Conservation (phyloP, 805 yeast genomes). For the Barnettozyma californica region DNA sequence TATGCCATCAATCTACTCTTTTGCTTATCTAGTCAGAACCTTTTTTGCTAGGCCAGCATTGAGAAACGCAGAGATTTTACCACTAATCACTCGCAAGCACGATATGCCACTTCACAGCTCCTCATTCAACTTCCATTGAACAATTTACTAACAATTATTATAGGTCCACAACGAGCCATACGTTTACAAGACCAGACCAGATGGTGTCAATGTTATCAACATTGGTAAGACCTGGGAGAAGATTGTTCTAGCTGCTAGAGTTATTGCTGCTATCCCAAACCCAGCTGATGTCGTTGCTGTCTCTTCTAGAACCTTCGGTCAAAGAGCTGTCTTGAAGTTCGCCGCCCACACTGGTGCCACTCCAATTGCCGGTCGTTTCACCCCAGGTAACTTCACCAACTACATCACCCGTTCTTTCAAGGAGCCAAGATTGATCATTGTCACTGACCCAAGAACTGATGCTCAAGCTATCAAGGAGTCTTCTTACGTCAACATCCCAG, state of each 20-base stretch:
- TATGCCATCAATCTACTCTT: not conserved
- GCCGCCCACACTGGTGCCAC: slow-evolving; percentile 99
- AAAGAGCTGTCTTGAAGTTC: slow-evolving; percentile 99
- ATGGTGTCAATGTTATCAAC: slow-evolving; percentile 98
- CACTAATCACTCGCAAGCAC: not conserved
- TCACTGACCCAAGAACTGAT: slow-evolving; percentile 99
- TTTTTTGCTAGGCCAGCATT: not conserved
- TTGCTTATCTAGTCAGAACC: not conserved
- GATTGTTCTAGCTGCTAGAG: slow-evolving; percentile 98
- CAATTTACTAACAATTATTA: slow-evolving; percentile 16
- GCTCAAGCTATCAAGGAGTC: slow-evolving; percentile 99
- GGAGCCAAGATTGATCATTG: slow-evolving; percentile 99
- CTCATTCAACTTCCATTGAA: not conserved
- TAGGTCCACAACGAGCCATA: slow-evolving; percentile 95
- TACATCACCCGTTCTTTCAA: slow-evolving; percentile 99
- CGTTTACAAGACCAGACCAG: slow-evolving; percentile 98
- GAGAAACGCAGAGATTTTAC: not conserved
- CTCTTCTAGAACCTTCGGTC: slow-evolving; percentile 99
- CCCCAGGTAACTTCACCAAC: slow-evolving; percentile 99
- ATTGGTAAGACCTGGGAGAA: slow-evolving; percentile 99
- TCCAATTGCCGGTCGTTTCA: slow-evolving; percentile 99
- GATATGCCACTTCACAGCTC: not conserved
- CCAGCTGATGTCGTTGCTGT: slow-evolving; percentile 97
- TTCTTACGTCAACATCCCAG: slow-evolving; percentile 99
- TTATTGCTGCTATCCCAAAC: slow-evolving; percentile 99